Evolutionary conservation across 495 filamentous ascomycete species (phyloP).

Genomic region (Podospora bellae-mahoneyi): DNA sequence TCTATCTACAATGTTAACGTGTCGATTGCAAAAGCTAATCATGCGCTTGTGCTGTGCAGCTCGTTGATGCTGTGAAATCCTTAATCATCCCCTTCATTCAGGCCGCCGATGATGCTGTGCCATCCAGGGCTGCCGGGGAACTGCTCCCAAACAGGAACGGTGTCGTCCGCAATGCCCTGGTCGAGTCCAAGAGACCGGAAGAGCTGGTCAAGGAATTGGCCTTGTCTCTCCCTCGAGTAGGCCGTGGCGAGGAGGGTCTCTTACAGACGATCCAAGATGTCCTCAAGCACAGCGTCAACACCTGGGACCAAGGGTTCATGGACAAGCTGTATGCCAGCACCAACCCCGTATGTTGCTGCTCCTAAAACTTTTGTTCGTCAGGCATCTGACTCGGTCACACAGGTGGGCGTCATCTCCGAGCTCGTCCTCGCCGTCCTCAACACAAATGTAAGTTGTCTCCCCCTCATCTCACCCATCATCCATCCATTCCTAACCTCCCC

Average conservation of each 20-base stretch:
- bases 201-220: constrained; percentile 63
- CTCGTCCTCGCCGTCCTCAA: constrained; percentile 79
- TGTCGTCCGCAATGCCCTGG: constrained; percentile 56
- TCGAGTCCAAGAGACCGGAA: constrained; percentile 67
- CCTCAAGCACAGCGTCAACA: constrained; percentile 83
- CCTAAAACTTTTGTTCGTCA: not conserved
- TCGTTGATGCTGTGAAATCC: constrained; percentile 67
- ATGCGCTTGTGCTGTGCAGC: constrained; percentile 41
- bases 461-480: not conserved
- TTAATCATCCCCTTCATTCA: constrained; percentile 77
- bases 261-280: constrained; percentile 61
- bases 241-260: constrained; percentile 68
- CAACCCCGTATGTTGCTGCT: constrained; percentile 58
- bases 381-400: not conserved
- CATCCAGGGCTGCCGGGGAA: constrained; percentile 49
- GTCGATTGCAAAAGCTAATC: not conserved
- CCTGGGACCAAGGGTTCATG: constrained; percentile 93
- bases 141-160: constrained; percentile 44
- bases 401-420: constrained; percentile 77
- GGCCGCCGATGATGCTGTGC: constrained; percentile 64
- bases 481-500: constrained; percentile 2
- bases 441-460: constrained; percentile 61
- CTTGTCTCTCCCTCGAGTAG: constrained; percentile 61
- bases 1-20: not conserved
- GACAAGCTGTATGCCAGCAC: constrained; percentile 88